Conservation (phyloP, 495 filamentous ascomycete genomes). For the Aspergillus egyptiacus region DNA sequence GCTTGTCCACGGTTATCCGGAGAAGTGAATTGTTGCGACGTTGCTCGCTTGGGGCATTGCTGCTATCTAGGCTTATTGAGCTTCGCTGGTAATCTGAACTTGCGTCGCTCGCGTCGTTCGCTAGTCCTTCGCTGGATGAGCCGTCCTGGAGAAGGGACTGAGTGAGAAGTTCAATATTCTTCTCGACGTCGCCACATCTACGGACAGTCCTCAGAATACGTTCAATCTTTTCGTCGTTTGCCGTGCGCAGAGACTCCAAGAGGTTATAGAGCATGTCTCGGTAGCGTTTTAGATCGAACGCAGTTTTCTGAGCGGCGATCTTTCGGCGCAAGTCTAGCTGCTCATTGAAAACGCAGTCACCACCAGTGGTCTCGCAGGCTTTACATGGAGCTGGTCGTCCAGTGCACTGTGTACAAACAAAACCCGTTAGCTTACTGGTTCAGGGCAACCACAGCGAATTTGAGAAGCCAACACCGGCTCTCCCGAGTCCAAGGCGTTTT, state of each 20-base stretch:
- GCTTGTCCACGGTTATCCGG: slow-evolving; percentile 31
- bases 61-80: slow-evolving; percentile 15
- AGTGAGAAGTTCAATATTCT: slow-evolving; percentile 18
- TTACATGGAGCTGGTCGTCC: slow-evolving; percentile 35
- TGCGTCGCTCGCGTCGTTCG: slow-evolving; percentile 18
- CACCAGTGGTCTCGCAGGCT: slow-evolving; percentile 28
- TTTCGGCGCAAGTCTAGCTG: slow-evolving; percentile 37
- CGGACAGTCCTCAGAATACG: slow-evolving; percentile 26
- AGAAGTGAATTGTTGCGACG: slow-evolving; percentile 18
- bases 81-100: slow-evolving; percentile 11
- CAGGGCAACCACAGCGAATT: not conserved
- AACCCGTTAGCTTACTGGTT: slow-evolving; percentile 3
- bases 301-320: slow-evolving; percentile 34
- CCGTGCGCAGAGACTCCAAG: slow-evolving; percentile 23
- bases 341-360: slow-evolving; percentile 37
- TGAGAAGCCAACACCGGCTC: no score
- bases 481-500: no score
- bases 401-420: slow-evolving; percentile 29
- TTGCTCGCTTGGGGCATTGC: slow-evolving; percentile 1
- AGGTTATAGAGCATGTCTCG: slow-evolving; percentile 29
- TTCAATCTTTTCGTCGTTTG: slow-evolving; percentile 21
- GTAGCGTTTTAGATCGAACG: slow-evolving; percentile 31
- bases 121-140: not conserved
- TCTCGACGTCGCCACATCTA: slow-evolving; percentile 17
- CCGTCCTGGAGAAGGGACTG: slow-evolving; percentile 8